Evolutionary conservation across 2,329 filamentous ascomycete species (phyloP).

Genomic region (Penicillium sp.): DNA sequence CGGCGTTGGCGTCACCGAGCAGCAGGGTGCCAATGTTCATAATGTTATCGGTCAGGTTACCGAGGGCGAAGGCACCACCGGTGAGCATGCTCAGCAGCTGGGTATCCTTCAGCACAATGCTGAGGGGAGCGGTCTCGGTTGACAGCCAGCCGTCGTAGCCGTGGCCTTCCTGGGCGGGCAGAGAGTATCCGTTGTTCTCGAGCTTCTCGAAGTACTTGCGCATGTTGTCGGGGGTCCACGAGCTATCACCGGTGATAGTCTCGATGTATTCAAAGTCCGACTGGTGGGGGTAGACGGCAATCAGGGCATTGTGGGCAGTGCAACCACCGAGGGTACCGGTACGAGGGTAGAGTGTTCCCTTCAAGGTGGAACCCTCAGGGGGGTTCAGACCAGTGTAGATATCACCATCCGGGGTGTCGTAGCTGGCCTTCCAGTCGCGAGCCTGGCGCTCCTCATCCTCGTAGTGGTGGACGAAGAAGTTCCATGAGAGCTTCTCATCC

Average conservation of each 20-base stretch:
- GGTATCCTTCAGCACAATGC: conserved; percentile 54
- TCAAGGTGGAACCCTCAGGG: conserved; percentile 53
- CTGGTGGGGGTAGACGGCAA: conserved; percentile 60
- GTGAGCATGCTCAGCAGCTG: conserved; percentile 56
- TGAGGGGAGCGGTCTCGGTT: conserved; percentile 41
- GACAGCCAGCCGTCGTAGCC: conserved; percentile 31
- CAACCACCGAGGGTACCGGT: conserved; percentile 61
- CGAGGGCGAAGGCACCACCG: conserved; percentile 57
- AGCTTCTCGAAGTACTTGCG: conserved; percentile 57
- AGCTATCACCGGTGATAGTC: conserved; percentile 60
- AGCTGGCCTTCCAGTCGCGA: conserved; percentile 42
- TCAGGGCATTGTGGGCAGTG: conserved; percentile 63
- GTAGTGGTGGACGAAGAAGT: conserved; percentile 41
- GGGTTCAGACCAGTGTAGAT: conserved; percentile 58
- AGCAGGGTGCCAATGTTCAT: conserved; percentile 51
- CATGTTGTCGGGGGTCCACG: conserved; percentile 62
- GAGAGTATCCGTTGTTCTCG: conserved; percentile 58
- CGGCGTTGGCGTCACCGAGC: conserved; percentile 55
- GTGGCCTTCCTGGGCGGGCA: conserved; percentile 48
- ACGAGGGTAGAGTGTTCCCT: conserved; percentile 62
- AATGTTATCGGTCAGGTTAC: conserved; percentile 45
- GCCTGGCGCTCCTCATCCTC: conserved; percentile 30
- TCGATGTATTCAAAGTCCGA: conserved; percentile 63
- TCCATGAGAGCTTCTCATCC: conserved; percentile 33
- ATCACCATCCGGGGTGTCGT: conserved; percentile 48